Base-by-base conservation (phyloP, 495 filamentous ascomycete genomes). In the Stereocaulon alpinum region DNA sequence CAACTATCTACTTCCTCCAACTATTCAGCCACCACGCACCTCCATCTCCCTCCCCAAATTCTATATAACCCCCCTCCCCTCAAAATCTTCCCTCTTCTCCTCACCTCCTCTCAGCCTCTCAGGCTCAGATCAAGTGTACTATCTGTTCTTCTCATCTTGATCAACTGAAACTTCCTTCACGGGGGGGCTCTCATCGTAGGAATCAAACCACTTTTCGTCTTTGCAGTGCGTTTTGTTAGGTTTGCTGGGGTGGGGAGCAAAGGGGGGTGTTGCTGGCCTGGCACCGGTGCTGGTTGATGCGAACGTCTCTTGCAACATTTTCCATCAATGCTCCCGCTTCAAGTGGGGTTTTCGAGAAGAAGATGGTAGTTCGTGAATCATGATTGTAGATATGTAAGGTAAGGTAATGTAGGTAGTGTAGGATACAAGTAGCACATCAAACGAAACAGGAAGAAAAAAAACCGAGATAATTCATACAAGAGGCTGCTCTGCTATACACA, bases 251-350 rank as follows among this genome's bases (percentile, higher is more conserved):
- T n/a, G n/a, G n/a, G n/a, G n/a, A n/a, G n/a, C n/a, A n/a, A n/a
- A n/a, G n/a, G n/a, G n/a, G n/a, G n/a, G 51, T 54, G 50, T 40
- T n/a, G 50, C 32, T 5, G 32, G 50, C 50, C 50, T 32, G 40
- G 22, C 32, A 54, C 32, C 40, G 51, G n/a, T 29, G 51, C 51
- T 18, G 51, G 34, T 54, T 40, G 51, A 54, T 54, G 18, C 51
- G 34, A 10, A 37, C 34, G 11, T 34, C 32, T 34, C 6, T 34
- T 34, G 6, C 32, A 6, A 4, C 3, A 0, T 37, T 37, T 37
- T 37, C 6, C 34, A 37, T 10, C 7, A 37, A 34, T 7, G 34
- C 5, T 37, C 34, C 7, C 7, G 34, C 34, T 37, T 37, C 12
- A 37, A 6, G 34, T 37, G 7, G 34, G 34, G 7, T 2, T 3